Evolutionary conservation across 2,329 filamentous ascomycete genomes (phyloP), one percentile per base, ranked within the genome.

Genomic region (Lachnum nothofagi): DNA sequence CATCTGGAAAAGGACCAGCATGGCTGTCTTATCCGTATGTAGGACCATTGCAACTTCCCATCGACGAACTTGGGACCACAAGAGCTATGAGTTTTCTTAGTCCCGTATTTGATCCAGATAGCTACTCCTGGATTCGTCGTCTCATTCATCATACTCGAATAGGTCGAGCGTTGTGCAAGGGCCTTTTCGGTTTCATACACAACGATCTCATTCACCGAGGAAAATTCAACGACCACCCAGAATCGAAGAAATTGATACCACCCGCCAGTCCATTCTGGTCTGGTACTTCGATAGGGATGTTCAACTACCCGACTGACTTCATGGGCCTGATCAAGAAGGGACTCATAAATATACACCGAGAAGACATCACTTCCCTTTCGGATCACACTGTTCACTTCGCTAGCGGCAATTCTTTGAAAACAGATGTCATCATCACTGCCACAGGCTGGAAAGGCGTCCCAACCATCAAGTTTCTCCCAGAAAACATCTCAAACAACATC

Each of bases 61-160:
- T 88, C 0, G 84, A 88, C 65, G 79, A 83, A 57, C 73, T 88
- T 3, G 75, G 83, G 3, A 76, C 78, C 33, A 83, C 78, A 0
- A 80, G 86, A 0, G 73, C 85, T 54, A 67, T 89, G 46, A 84
- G 80, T 1, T 88, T 83, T 79, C 81, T 90, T 66, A 83, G 78
- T 41, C 86, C 17, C 69, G n/a, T n/a, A n/a, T n/a, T n/a, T n/a
- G n/a, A n/a, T n/a, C n/a, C n/a, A n/a, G n/a, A n/a, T n/a, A n/a
- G n/a, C n/a, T n/a, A n/a, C n/a, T n/a, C n/a, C n/a, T n/a, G n/a
- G n/a, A n/a, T n/a, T n/a, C n/a, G n/a, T n/a, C n/a, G n/a, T n/a
- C n/a, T n/a, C n/a, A n/a, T n/a, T n/a, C n/a, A n/a, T n/a, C n/a
- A n/a, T n/a, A n/a, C n/a, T n/a, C n/a, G n/a, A n/a, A n/a, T n/a